Evolutionary conservation across 1,139 yeast species (phyloP), one percentile per base, ranked within the genome.

Genomic region (Saccharomyces hybrid): DNA sequence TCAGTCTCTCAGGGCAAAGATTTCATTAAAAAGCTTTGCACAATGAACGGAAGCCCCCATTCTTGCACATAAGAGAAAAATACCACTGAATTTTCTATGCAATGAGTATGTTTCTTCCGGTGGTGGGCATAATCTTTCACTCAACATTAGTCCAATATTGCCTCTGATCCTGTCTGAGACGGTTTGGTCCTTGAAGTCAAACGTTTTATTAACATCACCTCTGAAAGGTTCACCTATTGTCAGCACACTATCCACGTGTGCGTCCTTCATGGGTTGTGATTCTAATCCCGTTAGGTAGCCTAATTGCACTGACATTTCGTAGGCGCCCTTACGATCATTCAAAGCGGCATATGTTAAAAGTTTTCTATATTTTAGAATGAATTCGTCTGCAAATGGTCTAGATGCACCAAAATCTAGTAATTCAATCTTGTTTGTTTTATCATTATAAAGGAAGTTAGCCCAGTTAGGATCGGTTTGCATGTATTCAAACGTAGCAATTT

Each of bases 391-490:
- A 69, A 84, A 88, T 28, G 83, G 88, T 61, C 98, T 80, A 8
- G 97, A 86, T 1, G 99, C 98, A 49, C 99, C 99, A 72, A 93
- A 93, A 72, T 93, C 99, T 56, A 93, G 75, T 56, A 93, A 76
- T 70, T 91, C 98, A 57, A 93, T 81, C 70, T 85, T 82, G 47
- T 76, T 70, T 2, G 87, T 81, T 26, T 75, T 62, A 46, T 76
- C 77, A 66, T 91, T 90, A 74, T 87, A 90, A 58, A 95, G 74
- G 73, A 95, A 95, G 70, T 93, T 93, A 52, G 99, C 98, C 99
- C 99, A 95, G 72, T 93, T 93, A 50, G 99, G 99, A 72, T 93
- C 99, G 1, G 99, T 91, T 73, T 93, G 99, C 99, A 93, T 93
- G 72, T 86, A 93, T 65, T 80, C 80, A 75, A 86, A 91, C 62